These are phyloP conservation scores for Rhizopus arrhizus DNA, from an alignment of 371 early-diverging fungal genomes.

Conservation along the genomic window DNA sequence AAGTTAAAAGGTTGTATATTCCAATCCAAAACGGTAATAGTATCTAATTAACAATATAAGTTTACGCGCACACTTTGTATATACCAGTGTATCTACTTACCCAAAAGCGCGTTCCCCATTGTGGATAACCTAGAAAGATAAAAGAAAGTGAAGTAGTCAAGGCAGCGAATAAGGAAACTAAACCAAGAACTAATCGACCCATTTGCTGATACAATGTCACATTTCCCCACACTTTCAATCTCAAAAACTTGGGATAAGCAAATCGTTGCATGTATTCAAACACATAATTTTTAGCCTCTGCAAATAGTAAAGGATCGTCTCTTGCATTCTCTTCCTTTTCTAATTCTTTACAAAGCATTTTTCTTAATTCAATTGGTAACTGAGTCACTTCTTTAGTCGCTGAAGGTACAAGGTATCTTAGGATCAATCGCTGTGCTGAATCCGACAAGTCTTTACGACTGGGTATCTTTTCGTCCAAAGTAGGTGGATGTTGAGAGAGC, in stretches of 20 bases:
- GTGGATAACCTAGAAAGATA: slow-evolving; percentile 61
- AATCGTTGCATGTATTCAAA: slow-evolving; percentile 60
- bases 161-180: slow-evolving; percentile 57
- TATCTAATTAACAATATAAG: slow-evolving; percentile 16
- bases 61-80: background rate
- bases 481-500: slow-evolving; percentile 23
- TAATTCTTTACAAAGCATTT: slow-evolving; percentile 33
- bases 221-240: slow-evolving; percentile 63
- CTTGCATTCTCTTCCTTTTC: slow-evolving; percentile 44
- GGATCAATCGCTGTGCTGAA: slow-evolving; percentile 62
- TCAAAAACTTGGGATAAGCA: slow-evolving; percentile 63
- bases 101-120: slow-evolving; percentile 56
- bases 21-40: slow-evolving; percentile 53
- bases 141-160: slow-evolving; percentile 56
- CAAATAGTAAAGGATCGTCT: slow-evolving; percentile 58
- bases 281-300: slow-evolving; percentile 61
- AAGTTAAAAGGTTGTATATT: slow-evolving; percentile 38
- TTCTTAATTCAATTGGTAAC: slow-evolving; percentile 41
- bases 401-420: slow-evolving; percentile 57
- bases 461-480: slow-evolving; percentile 23
- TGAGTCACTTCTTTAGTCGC: slow-evolving; percentile 56
- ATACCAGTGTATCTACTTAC: slow-evolving; percentile 31
- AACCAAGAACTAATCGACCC: slow-evolving; percentile 54
- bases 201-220: slow-evolving; percentile 57
- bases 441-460: slow-evolving; percentile 58